phyloP scores from a whole-genome alignment of 768 basidiomycete species.

The Symmetrospora coprosmae region DNA sequence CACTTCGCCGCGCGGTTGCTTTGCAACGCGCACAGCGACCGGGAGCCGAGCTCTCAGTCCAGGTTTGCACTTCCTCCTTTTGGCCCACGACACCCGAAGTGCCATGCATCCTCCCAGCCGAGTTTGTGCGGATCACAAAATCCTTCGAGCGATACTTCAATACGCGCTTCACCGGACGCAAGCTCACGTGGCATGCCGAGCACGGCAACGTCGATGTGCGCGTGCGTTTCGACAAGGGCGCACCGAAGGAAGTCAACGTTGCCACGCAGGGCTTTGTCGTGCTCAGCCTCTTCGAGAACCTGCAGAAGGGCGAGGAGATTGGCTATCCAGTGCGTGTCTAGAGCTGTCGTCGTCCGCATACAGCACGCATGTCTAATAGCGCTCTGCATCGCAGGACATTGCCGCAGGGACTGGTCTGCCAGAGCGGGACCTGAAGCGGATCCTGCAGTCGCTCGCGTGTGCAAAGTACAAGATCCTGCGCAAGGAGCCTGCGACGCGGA shows the following conservation, averaged over 20 bases:
- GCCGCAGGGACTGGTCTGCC: slow-evolving; percentile 58
- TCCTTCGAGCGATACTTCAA: slow-evolving; percentile 84
- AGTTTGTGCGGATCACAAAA: slow-evolving; percentile 51
- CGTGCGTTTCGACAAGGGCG: slow-evolving; percentile 59
- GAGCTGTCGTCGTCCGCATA: neutral
- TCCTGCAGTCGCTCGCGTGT: slow-evolving; percentile 87
- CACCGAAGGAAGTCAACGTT: slow-evolving; percentile 83
- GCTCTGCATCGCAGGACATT: slow-evolving; percentile 52
- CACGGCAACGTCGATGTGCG: slow-evolving; percentile 81
- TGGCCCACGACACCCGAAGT: slow-evolving; percentile 70
- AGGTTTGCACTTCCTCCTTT: slow-evolving; percentile 87
- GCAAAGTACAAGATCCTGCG: slow-evolving; percentile 83
- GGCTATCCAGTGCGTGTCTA: slow-evolving; percentile 55
- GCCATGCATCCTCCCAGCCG: slow-evolving; percentile 52
- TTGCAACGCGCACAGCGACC: slow-evolving; percentile 48
- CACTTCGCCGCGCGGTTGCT: too few species aligned
- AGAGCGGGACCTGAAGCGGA: slow-evolving; percentile 67
- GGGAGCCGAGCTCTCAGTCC: slow-evolving; percentile 67
- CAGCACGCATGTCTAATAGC: neutral
- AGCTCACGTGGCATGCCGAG: slow-evolving; percentile 80
- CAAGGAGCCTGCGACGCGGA: slow-evolving; percentile 77
- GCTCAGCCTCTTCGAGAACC: slow-evolving; percentile 67
- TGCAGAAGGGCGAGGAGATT: slow-evolving; percentile 54
- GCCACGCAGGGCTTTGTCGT: slow-evolving; percentile 78
- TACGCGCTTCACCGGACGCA: slow-evolving; percentile 70